Conservation (phyloP, 2,329 filamentous ascomycete genomes). For the Fusarium circinatum region DNA sequence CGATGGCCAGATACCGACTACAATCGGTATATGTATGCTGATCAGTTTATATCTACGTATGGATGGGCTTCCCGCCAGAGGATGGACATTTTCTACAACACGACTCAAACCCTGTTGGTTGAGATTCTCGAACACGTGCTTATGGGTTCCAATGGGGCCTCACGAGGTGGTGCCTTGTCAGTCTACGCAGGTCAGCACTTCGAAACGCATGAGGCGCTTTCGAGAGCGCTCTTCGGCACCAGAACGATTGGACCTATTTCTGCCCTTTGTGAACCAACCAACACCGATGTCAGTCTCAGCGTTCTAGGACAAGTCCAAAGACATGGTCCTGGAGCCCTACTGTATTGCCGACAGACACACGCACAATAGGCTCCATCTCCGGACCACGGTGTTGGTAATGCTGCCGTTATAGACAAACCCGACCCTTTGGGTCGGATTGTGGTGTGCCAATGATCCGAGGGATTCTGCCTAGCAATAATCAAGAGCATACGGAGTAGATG, state of each 20-base stretch:
- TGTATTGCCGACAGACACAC: background rate
- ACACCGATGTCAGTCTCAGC: background rate
- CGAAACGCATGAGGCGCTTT: constrained; percentile 1
- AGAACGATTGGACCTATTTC: constrained; percentile 5
- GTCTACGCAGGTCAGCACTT: background rate
- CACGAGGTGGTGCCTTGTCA: background rate
- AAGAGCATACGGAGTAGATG: background rate
- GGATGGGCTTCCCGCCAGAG: background rate
- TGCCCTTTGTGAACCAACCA: constrained; percentile 19
- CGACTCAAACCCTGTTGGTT: background rate
- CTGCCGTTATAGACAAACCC: background rate
- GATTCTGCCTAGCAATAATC: background rate
- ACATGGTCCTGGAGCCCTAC: constrained; percentile 1
- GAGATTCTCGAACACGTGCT: constrained; percentile 1
- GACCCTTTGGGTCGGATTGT: constrained; percentile 1
- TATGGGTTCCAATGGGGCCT: background rate
- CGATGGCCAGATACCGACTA: background rate
- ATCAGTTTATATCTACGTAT: constrained; percentile 7
- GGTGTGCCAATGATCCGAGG: background rate
- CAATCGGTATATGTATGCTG: background rate
- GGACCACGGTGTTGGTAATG: background rate
- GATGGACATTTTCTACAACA: background rate
- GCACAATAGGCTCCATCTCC: constrained; percentile 6
- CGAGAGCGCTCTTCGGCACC: constrained; percentile 4
- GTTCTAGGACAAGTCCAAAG: background rate